phyloP scores from a whole-genome alignment of 2,329 filamentous ascomycete species.

The Tolypocladium endophyticum region DNA sequence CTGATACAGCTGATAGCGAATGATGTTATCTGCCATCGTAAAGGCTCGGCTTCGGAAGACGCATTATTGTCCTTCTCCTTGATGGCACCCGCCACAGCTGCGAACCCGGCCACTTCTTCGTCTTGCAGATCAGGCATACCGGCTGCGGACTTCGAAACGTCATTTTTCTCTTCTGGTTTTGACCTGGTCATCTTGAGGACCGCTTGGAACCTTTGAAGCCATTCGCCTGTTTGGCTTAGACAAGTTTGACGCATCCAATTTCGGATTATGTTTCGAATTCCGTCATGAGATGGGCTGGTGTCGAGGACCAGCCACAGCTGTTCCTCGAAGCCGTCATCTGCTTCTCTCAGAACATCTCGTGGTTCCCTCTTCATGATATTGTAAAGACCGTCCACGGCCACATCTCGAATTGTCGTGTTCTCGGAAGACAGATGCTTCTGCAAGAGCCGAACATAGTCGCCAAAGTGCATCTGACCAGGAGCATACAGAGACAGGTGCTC shows the following conservation, averaged over 20 bases:
- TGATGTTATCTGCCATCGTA: conserved; percentile 91
- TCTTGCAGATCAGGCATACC: conserved; percentile 74
- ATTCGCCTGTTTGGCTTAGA: conserved; percentile 65
- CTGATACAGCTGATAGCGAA: conserved; percentile 86
- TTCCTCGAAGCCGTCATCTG: conserved; percentile 73
- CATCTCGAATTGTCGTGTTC: conserved; percentile 60
- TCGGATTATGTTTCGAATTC: conserved; percentile 75
- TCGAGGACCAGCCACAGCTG: conserved; percentile 88
- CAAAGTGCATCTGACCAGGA: conserved; percentile 75
- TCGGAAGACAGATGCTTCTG: conserved; percentile 67
- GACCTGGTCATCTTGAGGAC: conserved; percentile 80
- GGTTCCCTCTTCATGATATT: conserved; percentile 93
- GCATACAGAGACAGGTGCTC: conserved; percentile 92
- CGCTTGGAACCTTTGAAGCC: conserved; percentile 81
- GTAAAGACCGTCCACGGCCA: conserved; percentile 79
- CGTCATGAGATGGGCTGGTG: conserved; percentile 60
- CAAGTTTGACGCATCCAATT: conserved; percentile 94
- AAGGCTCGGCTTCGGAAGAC: conserved; percentile 64
- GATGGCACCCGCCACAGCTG: conserved; percentile 54
- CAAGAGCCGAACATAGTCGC: conserved; percentile 70
- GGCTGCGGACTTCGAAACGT: conserved; percentile 32
- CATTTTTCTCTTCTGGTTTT: conserved; percentile 46
- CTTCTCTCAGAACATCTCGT: conserved; percentile 66
- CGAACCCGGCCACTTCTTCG: conserved; percentile 94
- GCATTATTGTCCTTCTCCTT: conserved; percentile 43